Evolutionary conservation across 805 yeast species (phyloP), one percentile per base, ranked within the genome.

Genomic region (Lipomyces chichibuensis): DNA sequence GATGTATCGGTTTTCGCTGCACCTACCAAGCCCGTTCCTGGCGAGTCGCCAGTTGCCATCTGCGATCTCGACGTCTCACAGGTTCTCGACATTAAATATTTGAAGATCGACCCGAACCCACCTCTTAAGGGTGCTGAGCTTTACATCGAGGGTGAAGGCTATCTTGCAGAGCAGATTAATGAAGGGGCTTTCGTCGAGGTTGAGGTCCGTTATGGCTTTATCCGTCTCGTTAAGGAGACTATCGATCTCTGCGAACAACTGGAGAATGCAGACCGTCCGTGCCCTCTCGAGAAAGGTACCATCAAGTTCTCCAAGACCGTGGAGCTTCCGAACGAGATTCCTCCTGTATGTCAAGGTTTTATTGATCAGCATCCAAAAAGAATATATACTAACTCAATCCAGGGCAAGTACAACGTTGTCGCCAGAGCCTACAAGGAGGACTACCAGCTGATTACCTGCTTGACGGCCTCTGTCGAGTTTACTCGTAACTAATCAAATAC

Each of bases 151-250:
- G 99, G 97, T 2, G 77, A 81, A 4, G 99, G 97, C 2, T 76
- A 76, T 49, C 79, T 94, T 61, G 67, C 80, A 27, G 76, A 83
- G 60, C 81, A 81, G 8, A 80, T 95, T 49, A 85, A 77, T 35
- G 94, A 91, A 23, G 99, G 99, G 43, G 91, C 98, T 0, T 95
- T 93, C 74, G 96, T 95, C 60, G 97, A 93, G 72, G 94, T 95
- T 35, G 96, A 92, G 72, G 98, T 95, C 25, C 85, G 90, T 71
- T 89, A 92, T 75, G 99, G 98, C 5, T 93, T 90, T 80, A 93
- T 95, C 79, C 90, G 90, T 73, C 83, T 95, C 65, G 80, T 95
- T 62, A 89, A 91, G 73, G 94, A 92, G 77, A 91, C 96, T n/a
- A 90, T 88, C 77, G 98, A 95, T 77, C 82, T 95, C 69, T 95